A percentile compares a stretch with the other conserved stretches of the same genome.
Evolutionary conservation across 768 basidiomycete species (phyloP).

Genomic region (Rhodotorula paludigena): DNA sequence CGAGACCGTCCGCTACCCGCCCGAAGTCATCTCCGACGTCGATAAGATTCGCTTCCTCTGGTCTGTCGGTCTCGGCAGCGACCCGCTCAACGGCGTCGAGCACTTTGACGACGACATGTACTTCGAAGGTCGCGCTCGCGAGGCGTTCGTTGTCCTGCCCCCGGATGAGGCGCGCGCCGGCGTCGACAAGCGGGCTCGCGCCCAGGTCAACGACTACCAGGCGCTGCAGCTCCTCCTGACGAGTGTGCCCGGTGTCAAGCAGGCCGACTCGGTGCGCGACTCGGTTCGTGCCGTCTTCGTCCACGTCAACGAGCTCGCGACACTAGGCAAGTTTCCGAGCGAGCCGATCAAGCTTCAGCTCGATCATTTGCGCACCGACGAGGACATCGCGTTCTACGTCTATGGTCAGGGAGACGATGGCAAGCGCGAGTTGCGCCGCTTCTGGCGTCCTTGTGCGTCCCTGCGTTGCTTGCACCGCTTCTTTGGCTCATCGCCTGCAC

Average conservation of each 20-base stretch:
- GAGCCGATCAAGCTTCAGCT: slow-evolving; percentile 12
- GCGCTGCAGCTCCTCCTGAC: slow-evolving; percentile 26
- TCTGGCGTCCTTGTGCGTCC: slow-evolving; percentile 26
- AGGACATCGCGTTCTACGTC: slow-evolving; percentile 3
- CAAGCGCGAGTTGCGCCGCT: not conserved
- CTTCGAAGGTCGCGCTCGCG: not conserved
- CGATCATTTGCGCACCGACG: not conserved
- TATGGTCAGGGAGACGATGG: slow-evolving; percentile 10
- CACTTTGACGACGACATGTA: slow-evolving; percentile 17
- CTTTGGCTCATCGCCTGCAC: not conserved
- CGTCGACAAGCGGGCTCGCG: not conserved
- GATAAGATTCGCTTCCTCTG: slow-evolving; percentile 17
- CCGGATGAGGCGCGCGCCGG: not conserved
- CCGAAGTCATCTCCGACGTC: not conserved
- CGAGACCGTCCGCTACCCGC: not conserved
- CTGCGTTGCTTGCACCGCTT: too few relatives aligned
- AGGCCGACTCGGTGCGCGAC: slow-evolving; percentile 7
- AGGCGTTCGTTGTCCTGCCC: slow-evolving; percentile 3
- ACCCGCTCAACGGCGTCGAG: not conserved
- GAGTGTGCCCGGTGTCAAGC: slow-evolving; percentile 14
- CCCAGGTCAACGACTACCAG: slow-evolving; percentile 7
- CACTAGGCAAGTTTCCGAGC: slow-evolving; percentile 15
- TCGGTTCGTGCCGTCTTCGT: slow-evolving; percentile 32
- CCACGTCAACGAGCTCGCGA: slow-evolving; percentile 1
- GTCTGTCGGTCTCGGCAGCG: not conserved